phyloP scores from a whole-genome alignment of 805 yeast species.

The Kluyveromyces nonfermentans region DNA sequence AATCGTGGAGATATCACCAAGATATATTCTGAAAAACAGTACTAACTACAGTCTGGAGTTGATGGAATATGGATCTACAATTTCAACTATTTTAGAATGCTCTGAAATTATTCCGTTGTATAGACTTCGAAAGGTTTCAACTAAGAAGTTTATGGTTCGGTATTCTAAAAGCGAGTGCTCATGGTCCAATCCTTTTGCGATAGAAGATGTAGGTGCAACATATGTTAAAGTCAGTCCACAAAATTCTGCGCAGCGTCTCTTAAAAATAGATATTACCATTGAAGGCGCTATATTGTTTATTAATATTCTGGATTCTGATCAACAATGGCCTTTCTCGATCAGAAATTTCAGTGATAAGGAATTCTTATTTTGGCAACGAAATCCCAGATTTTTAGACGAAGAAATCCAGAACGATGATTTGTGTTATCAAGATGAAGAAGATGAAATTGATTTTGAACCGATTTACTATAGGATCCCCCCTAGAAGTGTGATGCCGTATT shows the following conservation, averaged over 20 bases:
- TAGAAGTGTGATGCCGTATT: slow-evolving; percentile 92
- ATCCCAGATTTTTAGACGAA: slow-evolving; percentile 43
- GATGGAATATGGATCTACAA: slow-evolving; percentile 59
- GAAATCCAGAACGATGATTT: slow-evolving; percentile 40
- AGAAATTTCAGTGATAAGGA: slow-evolving; percentile 85
- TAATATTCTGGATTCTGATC: slow-evolving; percentile 59
- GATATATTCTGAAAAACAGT: slow-evolving; percentile 65
- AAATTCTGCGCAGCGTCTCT: slow-evolving; percentile 55
- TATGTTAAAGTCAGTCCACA: slow-evolving; percentile 60
- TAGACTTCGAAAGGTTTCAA: slow-evolving; percentile 41
- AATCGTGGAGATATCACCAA: slow-evolving; percentile 71
- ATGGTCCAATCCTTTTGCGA: slow-evolving; percentile 85
- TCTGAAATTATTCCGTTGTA: slow-evolving; percentile 49
- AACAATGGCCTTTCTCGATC: slow-evolving; percentile 87
- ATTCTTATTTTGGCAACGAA: slow-evolving; percentile 76
- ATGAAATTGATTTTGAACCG: slow-evolving; percentile 59
- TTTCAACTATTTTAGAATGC: slow-evolving; percentile 37
- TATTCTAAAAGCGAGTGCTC: slow-evolving; percentile 46
- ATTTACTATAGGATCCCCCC: slow-evolving; percentile 76
- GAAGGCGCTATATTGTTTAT: slow-evolving; percentile 79
- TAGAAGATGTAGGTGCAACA: slow-evolving; percentile 76
- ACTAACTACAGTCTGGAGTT: slow-evolving; percentile 47
- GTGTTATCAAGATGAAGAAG: slow-evolving; percentile 38
- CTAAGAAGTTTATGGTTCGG: slow-evolving; percentile 54
- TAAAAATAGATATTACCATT: slow-evolving; percentile 64